phyloP scores from a whole-genome alignment of 2,329 filamentous ascomycete species.

The Fusarium sp. region DNA sequence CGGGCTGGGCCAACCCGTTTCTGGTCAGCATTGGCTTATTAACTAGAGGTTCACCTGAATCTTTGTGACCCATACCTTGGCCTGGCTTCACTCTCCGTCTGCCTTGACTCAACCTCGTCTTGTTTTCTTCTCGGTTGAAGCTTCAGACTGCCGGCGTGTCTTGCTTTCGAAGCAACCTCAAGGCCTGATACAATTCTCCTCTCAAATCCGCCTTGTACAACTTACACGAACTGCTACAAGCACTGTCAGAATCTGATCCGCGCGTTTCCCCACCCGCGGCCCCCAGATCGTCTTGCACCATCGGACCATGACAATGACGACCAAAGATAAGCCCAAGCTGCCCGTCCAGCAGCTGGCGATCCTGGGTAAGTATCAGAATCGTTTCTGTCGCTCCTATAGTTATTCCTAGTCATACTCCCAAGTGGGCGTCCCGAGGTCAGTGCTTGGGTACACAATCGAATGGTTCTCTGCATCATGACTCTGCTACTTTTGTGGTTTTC shows the following conservation, averaged over 20 bases:
- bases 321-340: slow-evolving; percentile 67
- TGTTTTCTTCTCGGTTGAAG: neutral
- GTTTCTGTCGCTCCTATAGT: neutral
- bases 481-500: neutral
- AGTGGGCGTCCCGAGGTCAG: slow-evolving; percentile 1
- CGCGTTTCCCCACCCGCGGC: slow-evolving; percentile 6
- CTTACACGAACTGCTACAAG: neutral
- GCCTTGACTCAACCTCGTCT: slow-evolving; percentile 10
- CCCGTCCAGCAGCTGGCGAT: slow-evolving; percentile 82
- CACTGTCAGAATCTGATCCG: slow-evolving; percentile 14
- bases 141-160: neutral
- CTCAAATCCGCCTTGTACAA: neutral
- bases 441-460: neutral
- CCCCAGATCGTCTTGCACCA: slow-evolving; percentile 15
- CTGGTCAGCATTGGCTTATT: slow-evolving; percentile 15
- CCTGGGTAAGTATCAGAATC: slow-evolving; percentile 68
- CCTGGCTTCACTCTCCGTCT: slow-evolving; percentile 10
- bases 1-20: slow-evolving; percentile 20
- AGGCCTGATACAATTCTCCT: neutral
- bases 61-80: slow-evolving; percentile 2
- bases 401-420: neutral
- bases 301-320: slow-evolving; percentile 36
- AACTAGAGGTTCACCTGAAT: neutral
- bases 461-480: neutral
- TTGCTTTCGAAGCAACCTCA: neutral